Base-by-base conservation (phyloP, 768 basidiomycete genomes). In the Dendrothele bispora region DNA sequence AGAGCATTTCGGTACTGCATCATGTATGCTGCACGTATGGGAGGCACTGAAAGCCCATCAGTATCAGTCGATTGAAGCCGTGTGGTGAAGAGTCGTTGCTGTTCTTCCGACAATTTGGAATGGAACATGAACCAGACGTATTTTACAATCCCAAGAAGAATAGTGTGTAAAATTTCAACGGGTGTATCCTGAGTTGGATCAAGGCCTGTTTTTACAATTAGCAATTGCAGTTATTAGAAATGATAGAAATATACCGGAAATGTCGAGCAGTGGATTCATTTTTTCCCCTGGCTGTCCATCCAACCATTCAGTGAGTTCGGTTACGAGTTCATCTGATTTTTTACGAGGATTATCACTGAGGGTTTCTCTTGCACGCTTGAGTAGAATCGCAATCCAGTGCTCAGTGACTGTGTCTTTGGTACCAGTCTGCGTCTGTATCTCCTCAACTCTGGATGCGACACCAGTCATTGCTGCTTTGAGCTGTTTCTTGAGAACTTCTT, bases 1-100 rank as follows among this genome's bases (percentile, higher is more conserved):
- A 78, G 55, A 1, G 65, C 67, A 45, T 72, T 73, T 0, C 60
- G 55, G 46, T 75, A 75, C 39, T 75, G 70, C 55, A 71, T 66
- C 21, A 77, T 73, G 50, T 76, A 77, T 2, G 51, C 53, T 0
- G 71, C 70, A 22, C 65, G 64, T 20, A 77, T 66, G 2, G 63
- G 20, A 3, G 57, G 68, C 11, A 69, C 54, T 1, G 59, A 58
- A 5, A 69, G 55, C n/a, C n/a, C n/a, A n/a, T n/a, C n/a, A n/a
- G n/a, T n/a, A n/a, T n/a, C n/a, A n/a, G n/a, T n/a, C n/a, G n/a
- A n/a, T n/a, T n/a, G n/a, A n/a, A n/a, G n/a, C n/a, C n/a, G n/a
- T n/a, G n/a, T n/a, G n/a, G n/a, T n/a, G n/a, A n/a, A n/a, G n/a
- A n/a, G n/a, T n/a, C n/a, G n/a, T n/a, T n/a, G n/a, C n/a, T n/a